A percentile compares a stretch with the other conserved stretches of the same genome.
phyloP scores from a whole-genome alignment of 306 rosid species.

The Phaseolus lunatus region DNA sequence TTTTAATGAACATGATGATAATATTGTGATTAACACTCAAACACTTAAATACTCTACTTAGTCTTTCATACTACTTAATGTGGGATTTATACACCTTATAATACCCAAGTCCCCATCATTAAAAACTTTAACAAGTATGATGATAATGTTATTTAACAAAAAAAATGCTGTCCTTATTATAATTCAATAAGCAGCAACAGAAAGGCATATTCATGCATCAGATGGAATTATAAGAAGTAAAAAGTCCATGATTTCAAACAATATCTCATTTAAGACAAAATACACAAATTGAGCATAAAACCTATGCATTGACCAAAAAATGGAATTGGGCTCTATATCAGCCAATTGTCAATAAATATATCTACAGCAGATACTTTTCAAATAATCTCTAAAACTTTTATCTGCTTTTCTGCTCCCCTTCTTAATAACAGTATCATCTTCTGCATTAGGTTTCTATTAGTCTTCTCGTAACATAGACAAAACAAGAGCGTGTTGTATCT shows the following conservation, averaged over 20 bases:
- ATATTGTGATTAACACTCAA: not conserved
- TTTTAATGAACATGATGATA: too few species aligned
- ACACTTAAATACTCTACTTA: not conserved
- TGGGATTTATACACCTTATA: not conserved
- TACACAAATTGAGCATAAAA: not conserved
- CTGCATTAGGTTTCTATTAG: not conserved
- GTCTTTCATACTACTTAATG: not conserved
- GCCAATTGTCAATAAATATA: constrained; percentile 2
- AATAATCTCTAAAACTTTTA: not conserved
- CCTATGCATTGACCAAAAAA: not conserved
- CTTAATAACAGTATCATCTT: not conserved
- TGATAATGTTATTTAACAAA: constrained; percentile 8
- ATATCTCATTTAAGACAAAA: constrained; percentile 4
- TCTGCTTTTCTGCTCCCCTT: not conserved
- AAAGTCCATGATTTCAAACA: constrained; percentile 6
- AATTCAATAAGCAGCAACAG: constrained; percentile 22
- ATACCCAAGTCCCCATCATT: not conserved
- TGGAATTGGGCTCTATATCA: not conserved
- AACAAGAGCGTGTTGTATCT: not conserved
- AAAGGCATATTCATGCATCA: constrained; percentile 14
- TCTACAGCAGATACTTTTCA: not conserved
- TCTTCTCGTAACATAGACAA: not conserved
- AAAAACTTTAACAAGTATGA: not conserved
- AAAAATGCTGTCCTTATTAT: not conserved
- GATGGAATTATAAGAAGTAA: constrained; percentile 4